phyloP scores from a whole-genome alignment of 495 filamentous ascomycete species.

The Zalerion maritima region DNA sequence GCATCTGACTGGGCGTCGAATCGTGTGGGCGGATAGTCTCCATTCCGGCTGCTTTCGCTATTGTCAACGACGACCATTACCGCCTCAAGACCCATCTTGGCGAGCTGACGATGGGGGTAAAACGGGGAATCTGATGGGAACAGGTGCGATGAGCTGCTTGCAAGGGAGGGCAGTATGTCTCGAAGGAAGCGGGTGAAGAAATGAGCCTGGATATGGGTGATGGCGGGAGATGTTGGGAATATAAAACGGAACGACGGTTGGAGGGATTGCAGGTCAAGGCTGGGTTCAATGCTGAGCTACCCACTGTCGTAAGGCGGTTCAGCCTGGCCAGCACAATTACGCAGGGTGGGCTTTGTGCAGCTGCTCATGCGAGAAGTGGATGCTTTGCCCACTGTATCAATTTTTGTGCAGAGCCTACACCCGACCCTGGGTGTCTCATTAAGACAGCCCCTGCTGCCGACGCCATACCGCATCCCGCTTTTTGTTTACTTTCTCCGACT shows the following conservation, averaged over 20 bases:
- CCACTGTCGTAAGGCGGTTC: constrained; percentile 21
- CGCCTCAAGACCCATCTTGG: constrained; percentile 47
- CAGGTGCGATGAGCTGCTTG: constrained; percentile 1
- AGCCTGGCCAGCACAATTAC: constrained; percentile 14
- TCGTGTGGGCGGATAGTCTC: constrained; percentile 86
- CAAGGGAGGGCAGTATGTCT: background rate
- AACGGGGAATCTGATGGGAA: background rate
- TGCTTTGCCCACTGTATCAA: too few relatives aligned
- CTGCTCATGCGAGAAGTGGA: too few relatives aligned
- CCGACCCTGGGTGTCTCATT: too few relatives aligned
- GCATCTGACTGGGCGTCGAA: constrained; percentile 94
- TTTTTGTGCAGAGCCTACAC: too few relatives aligned
- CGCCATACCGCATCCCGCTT: too few relatives aligned
- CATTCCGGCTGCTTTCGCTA: constrained; percentile 93
- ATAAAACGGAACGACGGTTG: too few relatives aligned
- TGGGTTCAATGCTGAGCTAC: too few relatives aligned
- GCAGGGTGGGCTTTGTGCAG: constrained; percentile 1
- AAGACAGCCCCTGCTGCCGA: too few relatives aligned
- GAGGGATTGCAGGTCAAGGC: too few relatives aligned
- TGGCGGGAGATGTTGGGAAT: constrained; percentile 4
- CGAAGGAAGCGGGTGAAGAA: constrained; percentile 4
- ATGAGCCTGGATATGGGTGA: constrained; percentile 4
- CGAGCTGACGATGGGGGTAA: constrained; percentile 1
- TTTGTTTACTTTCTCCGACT: too few relatives aligned
- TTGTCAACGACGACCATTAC: constrained; percentile 80